Evolutionary conservation across 1,139 yeast species (phyloP).

Genomic region (Hansenula sp.): DNA sequence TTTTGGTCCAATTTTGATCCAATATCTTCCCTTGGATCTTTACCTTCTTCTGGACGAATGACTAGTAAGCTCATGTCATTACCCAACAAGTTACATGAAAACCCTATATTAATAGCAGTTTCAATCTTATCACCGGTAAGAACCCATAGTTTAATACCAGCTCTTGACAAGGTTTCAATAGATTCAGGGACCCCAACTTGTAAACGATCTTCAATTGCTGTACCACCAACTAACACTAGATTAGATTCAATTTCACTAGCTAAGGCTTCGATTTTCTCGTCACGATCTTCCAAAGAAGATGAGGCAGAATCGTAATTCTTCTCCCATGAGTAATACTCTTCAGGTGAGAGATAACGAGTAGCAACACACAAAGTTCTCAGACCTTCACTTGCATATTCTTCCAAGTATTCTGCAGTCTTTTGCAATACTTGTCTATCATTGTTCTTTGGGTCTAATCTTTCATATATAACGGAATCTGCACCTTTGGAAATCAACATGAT

Average conservation of each 20-base stretch:
- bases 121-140: constrained; percentile 97
- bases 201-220: constrained; percentile 94
- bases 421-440: constrained; percentile 40
- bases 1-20: constrained; percentile 56
- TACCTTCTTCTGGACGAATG: constrained; percentile 42
- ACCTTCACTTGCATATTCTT: constrained; percentile 93
- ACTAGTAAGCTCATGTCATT: constrained; percentile 85
- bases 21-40: constrained; percentile 41
- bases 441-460: constrained; percentile 49
- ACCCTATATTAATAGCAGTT: constrained; percentile 97
- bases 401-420: constrained; percentile 79
- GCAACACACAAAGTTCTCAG: constrained; percentile 92
- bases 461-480: constrained; percentile 89
- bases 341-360: constrained; percentile 62
- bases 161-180: constrained; percentile 75
- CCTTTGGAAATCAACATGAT: constrained; percentile 79
- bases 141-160: constrained; percentile 97
- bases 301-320: constrained; percentile 70
- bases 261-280: constrained; percentile 68
- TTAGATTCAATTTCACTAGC: constrained; percentile 78
- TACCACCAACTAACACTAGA: constrained; percentile 80
- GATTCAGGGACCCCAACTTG: constrained; percentile 97
- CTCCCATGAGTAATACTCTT: constrained; percentile 66
- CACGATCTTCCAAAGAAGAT: constrained; percentile 72
- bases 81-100: constrained; percentile 85